Conservation (phyloP, 139 green algal genomes). For the Coelastrella sp. region DNA sequence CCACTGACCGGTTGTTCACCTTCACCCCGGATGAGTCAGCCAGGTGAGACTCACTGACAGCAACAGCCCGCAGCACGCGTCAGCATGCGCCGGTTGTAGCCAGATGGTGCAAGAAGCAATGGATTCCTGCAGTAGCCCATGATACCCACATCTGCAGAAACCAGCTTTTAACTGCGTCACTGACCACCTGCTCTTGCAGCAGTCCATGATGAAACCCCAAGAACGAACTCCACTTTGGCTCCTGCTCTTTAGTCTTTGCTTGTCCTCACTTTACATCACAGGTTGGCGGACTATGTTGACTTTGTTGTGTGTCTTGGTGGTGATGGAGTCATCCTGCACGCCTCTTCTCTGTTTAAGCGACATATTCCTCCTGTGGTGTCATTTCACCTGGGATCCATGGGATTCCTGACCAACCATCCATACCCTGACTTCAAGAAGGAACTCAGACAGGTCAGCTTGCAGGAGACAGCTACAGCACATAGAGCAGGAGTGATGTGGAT, state of each 20-base stretch:
- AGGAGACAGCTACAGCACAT: constrained; percentile 69
- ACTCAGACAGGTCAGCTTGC: constrained; percentile 61
- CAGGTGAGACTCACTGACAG: constrained; percentile 50
- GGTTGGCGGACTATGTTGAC: constrained; percentile 86
- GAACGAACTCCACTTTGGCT: background rate
- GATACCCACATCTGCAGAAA: too few relatives aligned
- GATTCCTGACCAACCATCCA: constrained; percentile 96
- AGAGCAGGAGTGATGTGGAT: too few relatives aligned
- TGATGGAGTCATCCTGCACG: constrained; percentile 97
- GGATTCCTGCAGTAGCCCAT: background rate
- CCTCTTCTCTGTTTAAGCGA: constrained; percentile 82
- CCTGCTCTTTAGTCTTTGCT: background rate
- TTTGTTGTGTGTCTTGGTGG: constrained; percentile 97
- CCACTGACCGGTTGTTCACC: constrained; percentile 63
- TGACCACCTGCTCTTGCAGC: too few relatives aligned
- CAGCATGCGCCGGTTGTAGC: background rate
- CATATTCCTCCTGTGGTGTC: constrained; percentile 81
- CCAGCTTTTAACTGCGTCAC: too few relatives aligned
- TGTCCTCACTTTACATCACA: constrained; percentile 7
- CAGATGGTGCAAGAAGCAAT: background rate
- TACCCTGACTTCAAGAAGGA: constrained; percentile 73
- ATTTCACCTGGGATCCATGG: constrained; percentile 97
- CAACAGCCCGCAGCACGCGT: background rate
- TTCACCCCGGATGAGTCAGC: constrained; percentile 58
- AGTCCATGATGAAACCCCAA: background rate